phyloP scores from a whole-genome alignment of 2,329 filamentous ascomycete species.

The Claviceps pazoutovae region DNA sequence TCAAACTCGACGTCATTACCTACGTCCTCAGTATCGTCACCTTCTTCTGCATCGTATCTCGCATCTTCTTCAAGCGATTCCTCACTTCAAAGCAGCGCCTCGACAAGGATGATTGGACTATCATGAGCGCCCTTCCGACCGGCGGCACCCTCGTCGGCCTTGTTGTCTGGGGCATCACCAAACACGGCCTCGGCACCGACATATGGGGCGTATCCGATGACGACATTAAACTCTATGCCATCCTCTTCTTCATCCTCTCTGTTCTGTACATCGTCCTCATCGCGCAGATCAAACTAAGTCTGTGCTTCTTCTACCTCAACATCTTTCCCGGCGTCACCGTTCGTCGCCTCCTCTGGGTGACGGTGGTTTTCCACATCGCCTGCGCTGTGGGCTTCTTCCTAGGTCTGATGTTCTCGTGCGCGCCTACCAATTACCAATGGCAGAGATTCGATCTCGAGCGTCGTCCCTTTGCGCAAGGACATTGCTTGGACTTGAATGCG shows the following conservation, averaged over 20 bases:
- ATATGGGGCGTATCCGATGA: background rate
- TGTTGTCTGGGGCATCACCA: conserved; percentile 9
- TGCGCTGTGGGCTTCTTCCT: conserved; percentile 19
- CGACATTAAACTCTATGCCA: conserved; percentile 17
- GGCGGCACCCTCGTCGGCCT: conserved; percentile 10
- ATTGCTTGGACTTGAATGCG: background rate
- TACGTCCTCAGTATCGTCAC: conserved; percentile 7
- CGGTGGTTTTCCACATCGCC: conserved; percentile 17
- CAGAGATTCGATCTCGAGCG: conserved; percentile 11
- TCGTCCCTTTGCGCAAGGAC: background rate
- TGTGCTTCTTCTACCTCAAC: conserved; percentile 29
- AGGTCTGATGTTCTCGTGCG: conserved; percentile 22
- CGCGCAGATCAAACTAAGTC: conserved; percentile 24
- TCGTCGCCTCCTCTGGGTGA: conserved; percentile 18
- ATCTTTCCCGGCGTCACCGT: conserved; percentile 23
- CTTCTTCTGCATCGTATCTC: conserved; percentile 6
- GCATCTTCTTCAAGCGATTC: conserved; percentile 12
- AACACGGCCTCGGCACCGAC: conserved; percentile 15
- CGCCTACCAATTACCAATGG: conserved; percentile 27
- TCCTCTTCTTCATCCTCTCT: conserved; percentile 19
- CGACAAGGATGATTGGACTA: conserved; percentile 19
- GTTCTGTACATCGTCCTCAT: conserved; percentile 25
- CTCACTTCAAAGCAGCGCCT: conserved; percentile 17
- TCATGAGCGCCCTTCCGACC: conserved; percentile 10
- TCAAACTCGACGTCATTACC: background rate